Evolutionary conservation across 2,329 filamentous ascomycete genomes (phyloP).

Genomic region (Lomentospora prolificans): DNA sequence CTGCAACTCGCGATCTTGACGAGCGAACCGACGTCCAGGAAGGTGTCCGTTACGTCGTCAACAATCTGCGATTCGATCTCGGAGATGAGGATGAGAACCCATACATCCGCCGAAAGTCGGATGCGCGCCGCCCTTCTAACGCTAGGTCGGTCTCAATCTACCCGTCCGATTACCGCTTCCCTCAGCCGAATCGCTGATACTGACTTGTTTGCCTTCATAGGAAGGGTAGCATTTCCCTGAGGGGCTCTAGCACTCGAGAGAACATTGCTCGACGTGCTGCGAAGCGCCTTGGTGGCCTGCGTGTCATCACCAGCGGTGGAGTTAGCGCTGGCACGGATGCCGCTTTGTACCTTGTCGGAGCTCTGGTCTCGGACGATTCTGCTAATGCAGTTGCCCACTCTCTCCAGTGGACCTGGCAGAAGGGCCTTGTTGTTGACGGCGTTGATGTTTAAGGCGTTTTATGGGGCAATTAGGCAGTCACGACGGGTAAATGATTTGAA

Average conservation of each 20-base stretch:
- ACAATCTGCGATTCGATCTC: constrained; percentile 81
- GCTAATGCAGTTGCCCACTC: constrained; percentile 64
- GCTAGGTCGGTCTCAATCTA: constrained; percentile 40
- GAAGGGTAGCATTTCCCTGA: constrained; percentile 78
- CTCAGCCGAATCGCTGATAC: too few relatives aligned
- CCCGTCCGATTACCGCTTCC: too few relatives aligned
- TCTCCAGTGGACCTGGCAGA: constrained; percentile 78
- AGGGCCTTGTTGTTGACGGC: constrained; percentile 75
- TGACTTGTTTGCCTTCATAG: constrained; percentile 25
- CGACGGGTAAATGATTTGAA: neutral
- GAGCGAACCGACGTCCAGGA: constrained; percentile 78
- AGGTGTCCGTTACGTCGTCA: constrained; percentile 74
- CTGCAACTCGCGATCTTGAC: constrained; percentile 56
- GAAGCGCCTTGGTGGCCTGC: constrained; percentile 58
- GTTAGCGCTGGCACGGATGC: constrained; percentile 75
- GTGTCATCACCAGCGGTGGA: constrained; percentile 73
- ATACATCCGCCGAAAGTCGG: constrained; percentile 68
- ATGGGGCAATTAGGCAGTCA: neutral
- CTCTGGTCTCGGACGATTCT: constrained; percentile 66
- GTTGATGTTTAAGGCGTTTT: constrained; percentile 58
- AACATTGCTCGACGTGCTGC: constrained; percentile 69
- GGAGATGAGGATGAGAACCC: constrained; percentile 75
- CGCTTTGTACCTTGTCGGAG: constrained; percentile 73
- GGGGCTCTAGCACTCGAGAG: constrained; percentile 64
- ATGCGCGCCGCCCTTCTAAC: constrained; percentile 51